Percentiles rank a stretch among this genome's conserved stretches.
Evolutionary conservation across 768 basidiomycete genomes (phyloP).

Genomic region (Nidularia pulvinata): DNA sequence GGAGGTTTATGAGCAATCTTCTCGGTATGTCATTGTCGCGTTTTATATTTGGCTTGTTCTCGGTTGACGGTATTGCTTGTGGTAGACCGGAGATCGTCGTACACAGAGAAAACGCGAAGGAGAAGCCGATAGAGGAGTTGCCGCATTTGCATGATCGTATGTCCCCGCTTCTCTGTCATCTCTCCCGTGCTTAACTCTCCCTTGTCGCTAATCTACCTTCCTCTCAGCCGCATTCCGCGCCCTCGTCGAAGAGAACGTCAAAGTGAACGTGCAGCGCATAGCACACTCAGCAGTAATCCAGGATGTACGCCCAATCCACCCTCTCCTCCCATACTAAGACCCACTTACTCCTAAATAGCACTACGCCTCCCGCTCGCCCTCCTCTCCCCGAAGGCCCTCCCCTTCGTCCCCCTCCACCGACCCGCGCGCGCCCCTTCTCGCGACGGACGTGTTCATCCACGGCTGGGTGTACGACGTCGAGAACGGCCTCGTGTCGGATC

Average conservation of each 20-base stretch:
- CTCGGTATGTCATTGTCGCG: conserved; percentile 21
- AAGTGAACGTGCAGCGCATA: conserved; percentile 35
- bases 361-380: no score
- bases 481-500: conserved; percentile 45
- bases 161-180: neutral
- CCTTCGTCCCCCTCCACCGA: no score
- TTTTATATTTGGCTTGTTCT: neutral
- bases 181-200: neutral
- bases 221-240: conserved; percentile 32
- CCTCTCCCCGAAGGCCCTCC: no score
- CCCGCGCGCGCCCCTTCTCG: no score
- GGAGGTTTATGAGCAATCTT: conserved; percentile 24
- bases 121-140: conserved; percentile 13
- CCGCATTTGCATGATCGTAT: conserved; percentile 20
- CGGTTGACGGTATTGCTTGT: neutral
- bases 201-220: no score
- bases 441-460: conserved; percentile 40
- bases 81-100: conserved; percentile 27
- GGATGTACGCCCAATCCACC: neutral
- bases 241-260: conserved; percentile 53
- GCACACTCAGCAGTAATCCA: conserved; percentile 6
- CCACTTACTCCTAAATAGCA: no score
- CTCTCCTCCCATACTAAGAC: no score
- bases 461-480: conserved; percentile 58
- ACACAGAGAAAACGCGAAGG: conserved; percentile 19